phyloP scores from a whole-genome alignment of 2,329 filamentous ascomycete genomes.

The Colletotrichum cordylinicola region DNA sequence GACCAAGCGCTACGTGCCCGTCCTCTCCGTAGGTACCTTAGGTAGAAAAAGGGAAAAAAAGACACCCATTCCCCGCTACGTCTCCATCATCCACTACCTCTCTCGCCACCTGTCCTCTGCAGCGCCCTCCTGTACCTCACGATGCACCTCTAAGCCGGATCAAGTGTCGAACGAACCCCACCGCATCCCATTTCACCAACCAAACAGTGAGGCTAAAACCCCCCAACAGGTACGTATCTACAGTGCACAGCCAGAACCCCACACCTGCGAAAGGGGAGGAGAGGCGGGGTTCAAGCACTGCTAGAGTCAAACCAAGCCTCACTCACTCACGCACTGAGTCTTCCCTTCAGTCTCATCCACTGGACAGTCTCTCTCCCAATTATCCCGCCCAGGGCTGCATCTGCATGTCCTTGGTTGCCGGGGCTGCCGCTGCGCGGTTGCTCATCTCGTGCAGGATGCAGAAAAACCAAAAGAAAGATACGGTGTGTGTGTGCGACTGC shows the following conservation, averaged over 20 bases:
- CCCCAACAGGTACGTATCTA: not conserved
- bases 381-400: not conserved
- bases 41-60: no score
- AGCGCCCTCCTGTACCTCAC: not conserved
- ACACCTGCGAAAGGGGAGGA: not conserved
- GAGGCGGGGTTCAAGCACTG: not conserved
- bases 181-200: not conserved
- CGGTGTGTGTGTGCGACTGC: not conserved
- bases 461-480: not conserved
- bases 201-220: not conserved
- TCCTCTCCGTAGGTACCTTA: no score
- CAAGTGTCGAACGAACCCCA: not conserved
- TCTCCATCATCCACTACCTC: not conserved
- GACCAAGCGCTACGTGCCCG: not conserved
- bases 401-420: slow-evolving; percentile 3
- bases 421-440: not conserved
- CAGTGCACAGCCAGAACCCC: not conserved
- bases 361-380: not conserved
- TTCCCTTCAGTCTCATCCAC: not conserved
- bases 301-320: not conserved
- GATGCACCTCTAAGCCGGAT: not conserved
- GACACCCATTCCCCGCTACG: not conserved
- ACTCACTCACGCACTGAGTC: not conserved
- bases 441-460: not conserved
- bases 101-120: not conserved